Conservation (phyloP, 1,139 yeast species). For the Saccharomyces hybrid region DNA sequence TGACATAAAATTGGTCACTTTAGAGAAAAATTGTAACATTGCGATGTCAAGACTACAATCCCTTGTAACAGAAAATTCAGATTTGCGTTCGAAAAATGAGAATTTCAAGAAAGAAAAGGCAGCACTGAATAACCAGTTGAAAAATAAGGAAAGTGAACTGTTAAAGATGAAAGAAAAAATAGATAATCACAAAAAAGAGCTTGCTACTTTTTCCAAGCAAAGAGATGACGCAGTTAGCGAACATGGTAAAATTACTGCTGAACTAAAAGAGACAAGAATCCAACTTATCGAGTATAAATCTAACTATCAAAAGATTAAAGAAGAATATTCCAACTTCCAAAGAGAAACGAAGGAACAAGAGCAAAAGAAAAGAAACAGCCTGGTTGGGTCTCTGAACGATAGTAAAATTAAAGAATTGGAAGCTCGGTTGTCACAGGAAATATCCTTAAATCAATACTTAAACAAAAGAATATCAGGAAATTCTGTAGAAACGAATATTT, state of each 20-base stretch:
- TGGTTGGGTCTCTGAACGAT: conserved; percentile 2
- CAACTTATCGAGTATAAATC: conserved; percentile 25
- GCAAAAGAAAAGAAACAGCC: conserved; percentile 12
- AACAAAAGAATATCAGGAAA: conserved; percentile 16
- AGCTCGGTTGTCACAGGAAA: conserved; percentile 24
- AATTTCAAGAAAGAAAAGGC: conserved; percentile 26
- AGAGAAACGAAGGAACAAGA: conserved; percentile 23
- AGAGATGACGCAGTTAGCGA: conserved; percentile 22
- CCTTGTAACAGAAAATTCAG: conserved; percentile 37
- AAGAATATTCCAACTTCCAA: conserved; percentile 25
- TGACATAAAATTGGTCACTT: conserved; percentile 30
- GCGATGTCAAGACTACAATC: conserved; percentile 37
- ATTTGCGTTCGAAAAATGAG: conserved; percentile 11
- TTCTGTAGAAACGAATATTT: conserved; percentile 5
- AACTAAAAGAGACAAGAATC: conserved; percentile 17
- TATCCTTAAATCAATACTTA: conserved; percentile 23
- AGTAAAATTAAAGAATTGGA: conserved; percentile 24
- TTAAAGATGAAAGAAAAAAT: conserved; percentile 29
- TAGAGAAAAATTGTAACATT: conserved; percentile 28
- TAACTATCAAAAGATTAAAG: conserved; percentile 19
- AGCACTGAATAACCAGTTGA: conserved; percentile 29
- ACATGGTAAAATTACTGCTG: conserved; percentile 14
- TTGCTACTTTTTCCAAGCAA: conserved; percentile 25
- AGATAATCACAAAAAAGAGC: conserved; percentile 23
- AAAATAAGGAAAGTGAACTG: conserved; percentile 34